phyloP scores from a whole-genome alignment of 768 basidiomycete genomes.

The Agaricus blazei region DNA sequence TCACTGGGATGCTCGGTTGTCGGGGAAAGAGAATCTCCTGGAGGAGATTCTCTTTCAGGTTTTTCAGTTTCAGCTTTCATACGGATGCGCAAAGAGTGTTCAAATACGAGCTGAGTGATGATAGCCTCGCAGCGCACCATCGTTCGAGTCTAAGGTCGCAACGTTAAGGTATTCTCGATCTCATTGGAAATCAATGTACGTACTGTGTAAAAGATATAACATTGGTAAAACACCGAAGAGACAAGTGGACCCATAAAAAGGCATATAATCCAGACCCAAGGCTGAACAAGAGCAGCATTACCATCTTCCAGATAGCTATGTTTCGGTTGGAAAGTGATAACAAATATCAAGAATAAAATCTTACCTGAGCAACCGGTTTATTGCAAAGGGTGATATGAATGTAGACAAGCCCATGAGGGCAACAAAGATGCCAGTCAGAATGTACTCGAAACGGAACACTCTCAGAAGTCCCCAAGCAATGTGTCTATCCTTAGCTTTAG shows the following conservation, averaged over 20 bases:
- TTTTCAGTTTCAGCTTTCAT: constrained; percentile 40
- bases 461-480: constrained; percentile 39
- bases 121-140: constrained; percentile 45
- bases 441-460: constrained; percentile 29
- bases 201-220: constrained; percentile 48
- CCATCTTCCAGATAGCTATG: constrained; percentile 52
- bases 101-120: constrained; percentile 36
- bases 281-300: constrained; percentile 40
- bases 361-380: constrained; percentile 34
- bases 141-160: constrained; percentile 40
- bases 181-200: constrained; percentile 2
- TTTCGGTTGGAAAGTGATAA: neutral
- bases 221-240: constrained; percentile 43
- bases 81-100: constrained; percentile 52
- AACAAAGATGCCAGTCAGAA: constrained; percentile 23
- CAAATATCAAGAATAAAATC: neutral
- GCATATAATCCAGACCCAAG: constrained; percentile 62
- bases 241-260: constrained; percentile 44
- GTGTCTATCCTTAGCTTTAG: constrained; percentile 31
- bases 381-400: constrained; percentile 32
- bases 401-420: constrained; percentile 20
- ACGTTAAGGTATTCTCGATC: constrained; percentile 11
- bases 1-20: neutral
- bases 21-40: constrained; percentile 14
- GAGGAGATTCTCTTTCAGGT: neutral